Evolutionary conservation across 2,329 filamentous ascomycete species (phyloP).

Genomic region (Cladosporium cucumerinum): DNA sequence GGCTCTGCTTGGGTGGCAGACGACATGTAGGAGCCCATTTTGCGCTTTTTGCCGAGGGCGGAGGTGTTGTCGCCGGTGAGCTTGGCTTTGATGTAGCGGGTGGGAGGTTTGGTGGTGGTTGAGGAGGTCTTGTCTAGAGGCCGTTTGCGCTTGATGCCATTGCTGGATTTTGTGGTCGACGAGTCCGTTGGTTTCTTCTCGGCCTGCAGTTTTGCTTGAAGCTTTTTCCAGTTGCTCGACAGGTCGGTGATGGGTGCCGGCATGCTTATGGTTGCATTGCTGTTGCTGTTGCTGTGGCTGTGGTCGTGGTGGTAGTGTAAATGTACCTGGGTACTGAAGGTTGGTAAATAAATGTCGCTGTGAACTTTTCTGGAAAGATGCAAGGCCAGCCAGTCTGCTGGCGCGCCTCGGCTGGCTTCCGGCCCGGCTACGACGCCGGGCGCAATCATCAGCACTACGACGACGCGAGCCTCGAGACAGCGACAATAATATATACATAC

Average conservation of each 20-base stretch:
- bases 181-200: constrained; percentile 33
- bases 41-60: constrained; percentile 26
- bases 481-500: constrained; percentile 12
- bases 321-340: not conserved
- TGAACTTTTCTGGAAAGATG: constrained; percentile 7
- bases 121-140: constrained; percentile 19
- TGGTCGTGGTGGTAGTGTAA: not conserved
- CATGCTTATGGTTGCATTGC: constrained; percentile 32
- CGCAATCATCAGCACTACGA: constrained; percentile 17
- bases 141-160: constrained; percentile 36
- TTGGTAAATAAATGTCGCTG: not conserved
- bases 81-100: constrained; percentile 23
- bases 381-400: not conserved
- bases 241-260: constrained; percentile 38
- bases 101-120: constrained; percentile 16
- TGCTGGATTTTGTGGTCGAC: constrained; percentile 6
- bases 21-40: constrained; percentile 52
- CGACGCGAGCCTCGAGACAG: constrained; percentile 9
- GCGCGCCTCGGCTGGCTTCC: not conserved
- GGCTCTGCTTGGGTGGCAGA: constrained; percentile 19
- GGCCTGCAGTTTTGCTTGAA: constrained; percentile 57
- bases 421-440: constrained; percentile 11
- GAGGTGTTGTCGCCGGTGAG: constrained; percentile 13
- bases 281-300: not conserved
- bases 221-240: constrained; percentile 71